Evolutionary conservation across 176 grass and related monocot species (phyloP), one percentile per base, ranked within the genome.

Genomic region (Oryza meridionalis): DNA sequence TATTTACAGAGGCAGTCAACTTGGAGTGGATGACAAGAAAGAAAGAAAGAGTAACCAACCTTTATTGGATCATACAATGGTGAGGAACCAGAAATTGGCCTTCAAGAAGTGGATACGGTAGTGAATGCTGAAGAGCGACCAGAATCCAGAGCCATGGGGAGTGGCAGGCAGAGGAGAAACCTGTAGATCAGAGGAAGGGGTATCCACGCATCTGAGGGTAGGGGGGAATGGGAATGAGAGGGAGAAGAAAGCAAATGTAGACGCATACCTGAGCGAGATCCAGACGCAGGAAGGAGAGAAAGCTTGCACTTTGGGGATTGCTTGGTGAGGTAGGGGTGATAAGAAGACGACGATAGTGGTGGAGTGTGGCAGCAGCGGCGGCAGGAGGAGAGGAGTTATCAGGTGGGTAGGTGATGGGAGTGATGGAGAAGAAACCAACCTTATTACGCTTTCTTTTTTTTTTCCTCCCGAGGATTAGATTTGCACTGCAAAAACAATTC

Each of bases 371-470:
- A 3, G 37, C 37, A 38, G 37, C 7, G 37, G 44, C 22, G 21
- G 72, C 44, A 75, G 81, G 71, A 73, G 42, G 66, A 33, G 81
- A 64, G 81, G 71, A 84, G 81, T 84, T 84, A 64, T 84, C 81
- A 84, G 71, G 43, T 72, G 22, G 81, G 81, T 84, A 75, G 81
- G 81, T 75, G 73, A 70, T 83, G 72, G 71, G 81, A 84, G 81
- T 82, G 80, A 75, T 27, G 81, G 59, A 50, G 71, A 75, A 74
- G 58, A 82, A 81, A 81, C 46, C 66, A 70, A 49, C 67, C 32
- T 62, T 55, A 55, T 50, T 50, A 50, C 47, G 47, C 47, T 14
- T 50, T 16, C 4, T 16, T 16, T 58, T 58, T 6, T 4, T 1
- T 1, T 53, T 53, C 7, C 21, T 1, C 42, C 42, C 42, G 6